Base-by-base conservation (phyloP, 345 rosid genomes). In the Combretum micranthum region DNA sequence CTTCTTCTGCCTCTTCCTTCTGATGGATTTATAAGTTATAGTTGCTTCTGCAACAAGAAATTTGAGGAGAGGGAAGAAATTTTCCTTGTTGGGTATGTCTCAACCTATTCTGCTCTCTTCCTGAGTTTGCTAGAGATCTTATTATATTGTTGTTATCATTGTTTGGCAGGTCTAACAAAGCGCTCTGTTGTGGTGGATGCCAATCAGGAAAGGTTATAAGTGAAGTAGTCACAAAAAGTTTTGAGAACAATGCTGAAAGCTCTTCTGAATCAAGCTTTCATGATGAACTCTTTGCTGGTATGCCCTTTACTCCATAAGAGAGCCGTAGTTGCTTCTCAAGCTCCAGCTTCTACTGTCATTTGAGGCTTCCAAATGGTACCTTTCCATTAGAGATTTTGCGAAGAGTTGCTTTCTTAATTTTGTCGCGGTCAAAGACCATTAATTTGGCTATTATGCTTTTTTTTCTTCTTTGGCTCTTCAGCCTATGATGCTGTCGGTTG, bases 221-320 rank as follows among this genome's bases (percentile, higher is more conserved):
- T 69, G 76, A 72, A 49, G 79, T 59, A 56, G 46, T 12, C 13
- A 80, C 56, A 48, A 50, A 72, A 18, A 57, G 21, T 62, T 51
- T 13, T 20, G 48, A 65, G 44, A 60, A 67, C 43, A 60, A 69
- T 61, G 42, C 71, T 43, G 52, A 73, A 45, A 56, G 61, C 61
- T 72, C 69, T 42, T 47, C 64, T 4, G 72, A 59, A 63, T 68
- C 79, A 48, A 72, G 77, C 66, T 68, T 68, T 71, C 57, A 69
- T 57, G 80, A 66, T 60, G 74, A 77, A 53, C 43, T 80, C 65
- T 72, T 83, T 60, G 44, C 68, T 65, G 70, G 69, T 58, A 68
- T 63, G 72, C 75, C 77, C 3, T 18, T 57, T 26, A 56, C 70
- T 37, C 17, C 64, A 45, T 75, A 58, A 60, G 50, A 21, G 42